Evolutionary conservation across 2,329 filamentous ascomycete genomes (phyloP), one percentile per base, ranked within the genome.

Genomic region (Exophiala bonariae): DNA sequence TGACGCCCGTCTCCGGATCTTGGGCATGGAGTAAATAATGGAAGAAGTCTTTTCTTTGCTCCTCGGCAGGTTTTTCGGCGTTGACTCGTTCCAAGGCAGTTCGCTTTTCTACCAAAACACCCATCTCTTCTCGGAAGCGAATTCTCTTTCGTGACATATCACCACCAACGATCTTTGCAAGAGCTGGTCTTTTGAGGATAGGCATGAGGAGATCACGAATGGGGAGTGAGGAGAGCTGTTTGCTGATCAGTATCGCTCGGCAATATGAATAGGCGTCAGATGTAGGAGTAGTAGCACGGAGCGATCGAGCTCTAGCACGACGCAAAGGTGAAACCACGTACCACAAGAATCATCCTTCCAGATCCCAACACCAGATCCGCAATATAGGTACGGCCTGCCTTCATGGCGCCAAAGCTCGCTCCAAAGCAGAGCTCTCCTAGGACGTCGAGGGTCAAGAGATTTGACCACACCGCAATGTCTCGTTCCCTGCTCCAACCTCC

Each of bases 401-500:
- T 55, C 43, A 72, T 56, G 67, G 67, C 66, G 8, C 63, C 54
- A 36, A 69, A 72, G 4, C 60, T 57, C 22, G 63, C 59, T 1
- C 64, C 67, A 35, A 72, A 72, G 3, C 65, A 69, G 30, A 73
- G 56, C 38, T 72, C 73, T 10, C 72, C 73, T 69, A 79, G 77
- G 46, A 78, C 70, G 47, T 79, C 76, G 50, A 78, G 73, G 9
- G 72, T 67, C 30, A 77, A 58, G 62, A 67, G 75, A 48, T 71
- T 70, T 62, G 60, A 65, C 64, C 69, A 72, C 42, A 69, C 60
- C 7, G 69, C 68, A 52, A 76, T 70, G 44, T 78, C 72, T 57
- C 69, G 65, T 13, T 65, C 57, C 18, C 58, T 42, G 23, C 64
- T 66, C 71, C 73, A 77, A 26, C 23, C 23, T 19, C 10, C 51